Base-by-base conservation (phyloP, 2,329 filamentous ascomycete genomes). In the Aureobasidium sp. region DNA sequence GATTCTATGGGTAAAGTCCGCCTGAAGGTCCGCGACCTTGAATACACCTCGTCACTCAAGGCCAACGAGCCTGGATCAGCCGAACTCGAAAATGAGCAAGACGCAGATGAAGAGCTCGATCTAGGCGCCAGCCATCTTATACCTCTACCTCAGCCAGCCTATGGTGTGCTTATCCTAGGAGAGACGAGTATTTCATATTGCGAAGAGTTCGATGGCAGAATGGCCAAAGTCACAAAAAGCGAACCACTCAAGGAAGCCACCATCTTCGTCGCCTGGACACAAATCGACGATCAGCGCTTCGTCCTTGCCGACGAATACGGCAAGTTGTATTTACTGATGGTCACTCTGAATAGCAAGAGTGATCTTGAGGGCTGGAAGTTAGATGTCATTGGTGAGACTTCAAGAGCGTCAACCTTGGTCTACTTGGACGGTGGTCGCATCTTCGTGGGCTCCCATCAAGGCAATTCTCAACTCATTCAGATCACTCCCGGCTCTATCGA, bases 301-400 rank as follows among this genome's bases (percentile, higher is more conserved):
- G 80, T 97, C n/a, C 77, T 99, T 2, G 91, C 89, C 1, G 94
- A 99, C 71, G 91, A 97, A 68, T 97, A 94, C 70, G 93, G 94
- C 17, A 84, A 83, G 55, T 75, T 99, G 27, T 91, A 93, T 70
- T 78, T 97, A n/a, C 78, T 99, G 41, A 91, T 91, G 72, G 84
- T 99, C 13, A 75, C 88, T 15, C 80, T 90, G 2, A 80, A 82
- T 52, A 78, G 81, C 10, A 80, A 84, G 3, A 82, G 84, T 6
- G 83, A 86, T 17, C 89, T 97, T 0, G 84, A 83, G 15, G 84
- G 84, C 26, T 89, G 95, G 81, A 83, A 86, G 60, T 79, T 97
- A 23, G 82, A 84, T 56, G 77, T 81, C 26, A 80, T 96, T 23
- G 85, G 85, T 4, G 71, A 80, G 64, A 92, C 88, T 0, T 90